Evolutionary conservation across 768 basidiomycete genomes (phyloP), one percentile per base, ranked within the genome.

Genomic region (Harrya chromipes): DNA sequence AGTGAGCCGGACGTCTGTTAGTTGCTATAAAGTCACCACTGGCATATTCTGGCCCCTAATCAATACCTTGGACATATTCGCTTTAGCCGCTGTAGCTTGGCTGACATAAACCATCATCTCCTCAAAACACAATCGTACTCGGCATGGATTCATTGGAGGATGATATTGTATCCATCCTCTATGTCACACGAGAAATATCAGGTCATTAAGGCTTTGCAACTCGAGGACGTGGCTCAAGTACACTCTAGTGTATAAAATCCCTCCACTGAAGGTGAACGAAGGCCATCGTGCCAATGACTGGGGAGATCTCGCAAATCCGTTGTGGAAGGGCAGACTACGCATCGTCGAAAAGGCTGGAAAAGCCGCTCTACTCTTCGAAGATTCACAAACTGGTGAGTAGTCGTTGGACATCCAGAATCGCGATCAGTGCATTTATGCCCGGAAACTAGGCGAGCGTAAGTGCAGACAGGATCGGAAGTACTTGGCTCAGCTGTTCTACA

Each of bases 231-330:
- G 53, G 39, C 53, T 63, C 49, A 58, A 54, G 51, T 45, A 64
- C 54, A 38, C 17, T 34, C 54, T 19, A 94, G 94, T 95, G 33
- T 95, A 86, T 76, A 90, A 86, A 73, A 91, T 97, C 40, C 94
- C 94, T 2, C 84, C 93, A 40, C 73, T 94, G 61, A 91, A 82
- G 62, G 79, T 78, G 34, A 88, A 92, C 60, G 89, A 93, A 63
- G 94, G 94, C 9, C 87, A 95, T 70, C 85, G 90, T 46, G 94
- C 94, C 11, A 85, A 84, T 47, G 90, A 93, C 56, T 97, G 94
- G 94, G 90, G 93, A 14, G 87, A 93, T 68, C 79, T 94, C 36
- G 79, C 79, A 16, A 62, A 78, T 47, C 90, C 91, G 4, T 69
- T 97, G 20, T 97, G 94, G 94, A 94, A 94, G 65, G 94, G 94